phyloP scores from a whole-genome alignment of 495 filamentous ascomycete genomes.

The Darksidea phi region DNA sequence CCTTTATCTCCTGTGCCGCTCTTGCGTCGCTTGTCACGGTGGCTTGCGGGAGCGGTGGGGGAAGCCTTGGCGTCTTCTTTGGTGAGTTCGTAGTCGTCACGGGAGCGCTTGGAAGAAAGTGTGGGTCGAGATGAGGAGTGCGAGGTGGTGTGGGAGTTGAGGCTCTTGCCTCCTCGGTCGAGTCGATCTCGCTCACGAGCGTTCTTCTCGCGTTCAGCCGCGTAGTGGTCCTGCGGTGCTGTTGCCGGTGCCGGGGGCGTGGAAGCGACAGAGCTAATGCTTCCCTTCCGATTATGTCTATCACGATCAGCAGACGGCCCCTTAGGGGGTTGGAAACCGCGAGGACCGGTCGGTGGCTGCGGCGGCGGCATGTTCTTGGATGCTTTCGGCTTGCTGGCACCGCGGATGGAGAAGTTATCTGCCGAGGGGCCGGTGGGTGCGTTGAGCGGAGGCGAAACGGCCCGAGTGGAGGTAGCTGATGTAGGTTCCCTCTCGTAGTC shows the following conservation, averaged over 20 bases:
- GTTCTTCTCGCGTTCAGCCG: slow-evolving; percentile 25
- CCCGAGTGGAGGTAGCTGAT: slow-evolving; percentile 6
- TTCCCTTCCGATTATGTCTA: slow-evolving; percentile 1
- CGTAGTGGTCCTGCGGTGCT: slow-evolving; percentile 21
- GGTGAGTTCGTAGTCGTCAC: slow-evolving; percentile 14
- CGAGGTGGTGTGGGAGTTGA: background rate
- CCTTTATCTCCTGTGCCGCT: background rate
- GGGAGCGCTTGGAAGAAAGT: slow-evolving; percentile 14
- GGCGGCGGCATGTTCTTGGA: slow-evolving; percentile 20
- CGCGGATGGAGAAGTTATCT: slow-evolving; percentile 44
- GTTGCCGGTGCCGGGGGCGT: slow-evolving; percentile 3
- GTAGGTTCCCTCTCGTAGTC: slow-evolving; percentile 12
- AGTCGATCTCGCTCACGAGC: slow-evolving; percentile 10
- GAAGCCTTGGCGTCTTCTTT: background rate
- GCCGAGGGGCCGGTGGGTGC: slow-evolving; percentile 46
- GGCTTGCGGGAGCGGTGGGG: slow-evolving; percentile 14
- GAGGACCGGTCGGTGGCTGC: slow-evolving; percentile 28
- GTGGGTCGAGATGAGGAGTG: background rate
- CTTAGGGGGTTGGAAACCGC: slow-evolving; percentile 33
- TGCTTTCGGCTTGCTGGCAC: slow-evolving; percentile 30
- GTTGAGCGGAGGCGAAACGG: slow-evolving; percentile 32
- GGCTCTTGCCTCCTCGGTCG: slow-evolving; percentile 10
- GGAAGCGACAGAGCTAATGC: background rate
- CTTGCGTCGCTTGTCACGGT: slow-evolving; percentile 25
- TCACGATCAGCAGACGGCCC: slow-evolving; percentile 32